A percentile compares a stretch with the other conserved stretches of the same genome.
Conservation (phyloP, 2,329 filamentous ascomycete species). For the Coniochaeta sp. region DNA sequence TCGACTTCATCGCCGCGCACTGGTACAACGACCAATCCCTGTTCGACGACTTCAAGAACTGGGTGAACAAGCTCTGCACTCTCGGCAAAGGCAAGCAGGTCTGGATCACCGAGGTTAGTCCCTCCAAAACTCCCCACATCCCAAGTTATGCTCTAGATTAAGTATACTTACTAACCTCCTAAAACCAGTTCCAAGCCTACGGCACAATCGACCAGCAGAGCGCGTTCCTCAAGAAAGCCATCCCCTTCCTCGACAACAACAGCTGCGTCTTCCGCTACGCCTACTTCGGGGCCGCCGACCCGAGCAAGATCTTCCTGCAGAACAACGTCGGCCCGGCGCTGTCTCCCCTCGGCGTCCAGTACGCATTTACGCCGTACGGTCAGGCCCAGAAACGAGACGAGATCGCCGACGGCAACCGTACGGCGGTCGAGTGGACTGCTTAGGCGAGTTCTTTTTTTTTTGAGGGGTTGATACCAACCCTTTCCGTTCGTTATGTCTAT, state of each 20-base stretch:
- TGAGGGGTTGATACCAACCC: too few relatives aligned
- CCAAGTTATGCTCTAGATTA: too few relatives aligned
- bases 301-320: constrained; percentile 11
- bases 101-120: constrained; percentile 34
- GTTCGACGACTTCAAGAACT: constrained; percentile 32
- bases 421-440: too few relatives aligned
- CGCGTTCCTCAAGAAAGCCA: constrained; percentile 32
- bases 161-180: too few relatives aligned
- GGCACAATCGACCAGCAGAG: constrained; percentile 26
- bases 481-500: too few relatives aligned
- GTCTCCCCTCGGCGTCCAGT: constrained; percentile 8
- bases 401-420: too few relatives aligned
- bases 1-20: constrained; percentile 38
- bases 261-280: constrained; percentile 30
- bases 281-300: constrained; percentile 23
- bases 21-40: constrained; percentile 35
- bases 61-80: constrained; percentile 29
- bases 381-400: background rate
- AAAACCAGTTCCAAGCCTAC: constrained; percentile 18
- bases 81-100: constrained; percentile 29
- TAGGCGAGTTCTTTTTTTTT: too few relatives aligned
- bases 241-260: constrained; percentile 34
- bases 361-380: constrained; percentile 8
- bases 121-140: too few relatives aligned
- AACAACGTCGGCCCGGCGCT: constrained; percentile 7